Percentiles rank a stretch among this genome's conserved stretches.
Evolutionary conservation across 2,329 filamentous ascomycete genomes (phyloP).

Genomic region (Tolypocladium amazonense): DNA sequence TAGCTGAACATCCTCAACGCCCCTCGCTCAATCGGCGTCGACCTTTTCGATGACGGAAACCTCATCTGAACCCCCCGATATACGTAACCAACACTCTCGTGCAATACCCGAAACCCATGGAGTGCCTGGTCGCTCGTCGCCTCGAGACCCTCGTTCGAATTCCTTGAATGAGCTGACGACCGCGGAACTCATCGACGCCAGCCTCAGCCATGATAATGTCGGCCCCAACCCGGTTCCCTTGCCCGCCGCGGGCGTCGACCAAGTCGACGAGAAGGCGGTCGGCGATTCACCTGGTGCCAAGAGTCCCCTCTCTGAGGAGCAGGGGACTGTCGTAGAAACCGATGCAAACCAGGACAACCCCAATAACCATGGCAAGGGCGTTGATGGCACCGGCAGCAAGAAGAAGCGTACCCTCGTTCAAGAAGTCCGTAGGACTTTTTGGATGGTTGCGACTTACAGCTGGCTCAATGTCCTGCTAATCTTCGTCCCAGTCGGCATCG

Average conservation of each 20-base stretch:
- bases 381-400: conserved; percentile 15
- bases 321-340: conserved; percentile 44
- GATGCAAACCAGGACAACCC: conserved; percentile 13
- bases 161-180: conserved; percentile 3
- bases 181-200: neutral
- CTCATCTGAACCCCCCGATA: conserved; percentile 40
- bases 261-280: conserved; percentile 8
- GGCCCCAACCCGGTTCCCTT: neutral
- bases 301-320: conserved; percentile 30
- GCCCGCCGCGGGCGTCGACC: conserved; percentile 3
- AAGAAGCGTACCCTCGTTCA: conserved; percentile 32
- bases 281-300: conserved; percentile 12
- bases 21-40: neutral
- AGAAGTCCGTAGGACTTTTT: conserved; percentile 38
- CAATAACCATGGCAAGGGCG: conserved; percentile 10
- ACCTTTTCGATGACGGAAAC: conserved; percentile 51
- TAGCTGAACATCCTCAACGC: neutral
- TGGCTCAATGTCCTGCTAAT: conserved; percentile 69
- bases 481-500: conserved; percentile 71
- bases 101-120: conserved; percentile 44
- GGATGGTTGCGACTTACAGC: conserved; percentile 56
- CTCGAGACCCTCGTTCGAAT: conserved; percentile 13
- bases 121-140: conserved; percentile 26
- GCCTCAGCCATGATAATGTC: neutral
- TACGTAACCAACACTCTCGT: conserved; percentile 48